phyloP scores from a whole-genome alignment of 2,329 filamentous ascomycete genomes.

The Colletotrichum truncatum region DNA sequence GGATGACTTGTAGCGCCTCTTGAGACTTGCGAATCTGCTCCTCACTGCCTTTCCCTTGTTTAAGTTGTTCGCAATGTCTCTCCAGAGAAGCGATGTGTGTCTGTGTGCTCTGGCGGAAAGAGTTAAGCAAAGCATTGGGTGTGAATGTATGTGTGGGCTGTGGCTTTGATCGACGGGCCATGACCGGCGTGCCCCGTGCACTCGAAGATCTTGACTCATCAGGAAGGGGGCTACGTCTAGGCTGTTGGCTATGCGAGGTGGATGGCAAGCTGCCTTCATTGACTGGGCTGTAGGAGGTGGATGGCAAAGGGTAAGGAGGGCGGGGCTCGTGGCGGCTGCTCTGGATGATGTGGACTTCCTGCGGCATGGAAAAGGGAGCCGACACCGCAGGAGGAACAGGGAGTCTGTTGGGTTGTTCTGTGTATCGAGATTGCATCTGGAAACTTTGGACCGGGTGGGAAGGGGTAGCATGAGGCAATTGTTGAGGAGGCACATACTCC shows the following conservation, averaged over 20 bases:
- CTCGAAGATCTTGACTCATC: constrained; percentile 22
- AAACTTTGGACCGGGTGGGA: constrained; percentile 13
- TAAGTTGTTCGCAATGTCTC: constrained; percentile 17
- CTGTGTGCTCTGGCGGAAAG: constrained; percentile 22
- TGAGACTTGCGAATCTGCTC: not conserved
- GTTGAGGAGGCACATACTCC: constrained; percentile 7
- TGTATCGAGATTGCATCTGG: constrained; percentile 14
- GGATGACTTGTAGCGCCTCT: constrained; percentile 5
- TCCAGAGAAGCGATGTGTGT: not conserved
- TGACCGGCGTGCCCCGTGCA: constrained; percentile 18
- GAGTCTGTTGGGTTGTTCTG: constrained; percentile 9
- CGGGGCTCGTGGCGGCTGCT: constrained; percentile 18
- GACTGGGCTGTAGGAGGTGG: constrained; percentile 16
- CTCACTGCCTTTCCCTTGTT: not conserved
- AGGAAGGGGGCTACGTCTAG: constrained; percentile 20
- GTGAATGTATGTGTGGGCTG: constrained; percentile 21
- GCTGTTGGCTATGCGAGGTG: constrained; percentile 7
- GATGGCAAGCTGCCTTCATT: constrained; percentile 19
- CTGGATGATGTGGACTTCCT: constrained; percentile 24
- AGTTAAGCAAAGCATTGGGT: constrained; percentile 9
- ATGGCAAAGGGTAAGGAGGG: constrained; percentile 9
- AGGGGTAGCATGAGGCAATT: not conserved
- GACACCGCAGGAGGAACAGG: not conserved
- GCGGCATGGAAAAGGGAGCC: constrained; percentile 1
- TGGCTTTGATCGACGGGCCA: constrained; percentile 18